Evolutionary conservation across 768 basidiomycete genomes (phyloP).

Genomic region (Collybia mongolica): DNA sequence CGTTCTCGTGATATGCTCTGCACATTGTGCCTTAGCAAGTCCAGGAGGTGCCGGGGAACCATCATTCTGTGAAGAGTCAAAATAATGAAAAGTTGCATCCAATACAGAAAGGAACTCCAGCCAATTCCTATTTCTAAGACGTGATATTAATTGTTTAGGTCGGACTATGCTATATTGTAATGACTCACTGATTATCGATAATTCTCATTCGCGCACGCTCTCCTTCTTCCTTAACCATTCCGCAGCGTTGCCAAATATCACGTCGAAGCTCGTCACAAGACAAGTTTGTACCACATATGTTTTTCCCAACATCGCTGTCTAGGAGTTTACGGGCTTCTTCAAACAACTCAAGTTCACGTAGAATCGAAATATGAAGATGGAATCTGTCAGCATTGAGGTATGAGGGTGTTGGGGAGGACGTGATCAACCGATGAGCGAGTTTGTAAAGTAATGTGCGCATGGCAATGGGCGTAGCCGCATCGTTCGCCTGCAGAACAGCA

Average conservation of each 20-base stretch:
- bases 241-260: conserved; percentile 62
- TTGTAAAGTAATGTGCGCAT: conserved; percentile 73
- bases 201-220: conserved; percentile 59
- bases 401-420: conserved; percentile 61
- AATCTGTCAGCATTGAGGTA: conserved; percentile 74
- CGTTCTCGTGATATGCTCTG: conserved; percentile 39
- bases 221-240: conserved; percentile 60
- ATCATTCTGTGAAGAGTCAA: conserved; percentile 17
- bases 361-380: conserved; percentile 69
- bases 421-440: conserved; percentile 73
- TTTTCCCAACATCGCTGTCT: conserved; percentile 65
- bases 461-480: conserved; percentile 53
- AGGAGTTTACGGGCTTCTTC: conserved; percentile 73
- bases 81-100: conserved; percentile 58
- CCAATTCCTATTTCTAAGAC: conserved; percentile 78
- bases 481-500: conserved; percentile 79
- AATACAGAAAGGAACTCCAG: conserved; percentile 76
- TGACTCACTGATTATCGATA: conserved; percentile 55
- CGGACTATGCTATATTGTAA: background rate
- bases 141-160: conserved; percentile 6
- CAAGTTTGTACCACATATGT: conserved; percentile 68
- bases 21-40: conserved; percentile 33
- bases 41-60: conserved; percentile 25
- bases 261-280: conserved; percentile 75
- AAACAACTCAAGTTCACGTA: conserved; percentile 64